phyloP scores from a whole-genome alignment of 345 rosid species.

The Nephelium lappaceum region DNA sequence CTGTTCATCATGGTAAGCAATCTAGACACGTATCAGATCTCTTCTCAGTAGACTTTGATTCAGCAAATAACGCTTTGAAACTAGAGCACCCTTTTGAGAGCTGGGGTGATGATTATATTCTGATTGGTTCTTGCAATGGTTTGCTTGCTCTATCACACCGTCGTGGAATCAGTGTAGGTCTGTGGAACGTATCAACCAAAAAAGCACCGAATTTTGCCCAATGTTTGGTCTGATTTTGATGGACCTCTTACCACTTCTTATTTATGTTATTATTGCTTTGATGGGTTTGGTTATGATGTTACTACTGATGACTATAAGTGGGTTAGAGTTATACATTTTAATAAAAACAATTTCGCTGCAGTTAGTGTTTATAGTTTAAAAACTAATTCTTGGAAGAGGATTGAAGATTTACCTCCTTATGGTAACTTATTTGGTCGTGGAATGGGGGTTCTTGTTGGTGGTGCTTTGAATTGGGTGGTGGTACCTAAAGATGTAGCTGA shows the following conservation, averaged over 20 bases:
- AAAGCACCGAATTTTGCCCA: background rate
- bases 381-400: background rate
- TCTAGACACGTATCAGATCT: background rate
- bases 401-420: background rate
- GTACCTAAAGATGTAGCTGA: too few species aligned
- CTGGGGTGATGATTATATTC: background rate
- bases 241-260: too few species aligned
- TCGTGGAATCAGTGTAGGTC: background rate
- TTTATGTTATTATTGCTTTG: too few species aligned
- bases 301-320: background rate
- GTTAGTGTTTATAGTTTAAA: background rate
- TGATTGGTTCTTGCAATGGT: conserved; percentile 1
- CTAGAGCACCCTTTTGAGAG: background rate
- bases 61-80: too few species aligned
- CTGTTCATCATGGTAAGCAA: background rate
- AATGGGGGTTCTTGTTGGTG: background rate
- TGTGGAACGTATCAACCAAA: background rate
- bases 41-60: background rate
- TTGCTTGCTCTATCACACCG: background rate
- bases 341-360: too few species aligned
- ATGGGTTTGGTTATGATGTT: background rate
- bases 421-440: background rate
- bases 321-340: background rate
- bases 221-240: background rate
- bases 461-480: background rate